A percentile compares a stretch with the other conserved stretches of the same genome.
Evolutionary conservation across 2,329 filamentous ascomycete genomes (phyloP).

Genomic region (Aspergillus pseudoglaucus): DNA sequence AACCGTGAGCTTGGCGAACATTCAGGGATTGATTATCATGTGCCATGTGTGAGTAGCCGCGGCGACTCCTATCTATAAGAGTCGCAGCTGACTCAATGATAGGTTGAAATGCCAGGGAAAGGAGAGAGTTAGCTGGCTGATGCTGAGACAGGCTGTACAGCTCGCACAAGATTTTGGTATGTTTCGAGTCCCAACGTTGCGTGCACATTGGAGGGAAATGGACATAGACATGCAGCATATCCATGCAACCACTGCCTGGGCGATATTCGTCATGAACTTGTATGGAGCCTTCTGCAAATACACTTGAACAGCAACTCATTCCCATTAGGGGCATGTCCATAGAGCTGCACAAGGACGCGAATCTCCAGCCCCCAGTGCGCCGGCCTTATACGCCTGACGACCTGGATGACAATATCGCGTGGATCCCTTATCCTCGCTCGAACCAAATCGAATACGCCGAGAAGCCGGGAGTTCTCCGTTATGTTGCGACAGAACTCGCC

Average conservation of each 20-base stretch:
- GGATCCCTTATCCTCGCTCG: slow-evolving; percentile 28
- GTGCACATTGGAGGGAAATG: slow-evolving; percentile 6
- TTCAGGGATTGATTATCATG: slow-evolving; percentile 32
- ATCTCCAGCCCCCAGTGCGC: slow-evolving; percentile 14
- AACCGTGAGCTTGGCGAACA: slow-evolving; percentile 24
- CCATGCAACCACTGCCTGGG: slow-evolving; percentile 23
- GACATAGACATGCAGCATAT: slow-evolving; percentile 15
- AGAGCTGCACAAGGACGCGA: slow-evolving; percentile 15
- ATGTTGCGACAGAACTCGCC: slow-evolving; percentile 15
- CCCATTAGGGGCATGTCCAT: slow-evolving; percentile 22
- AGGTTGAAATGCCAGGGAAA: slow-evolving; percentile 25
- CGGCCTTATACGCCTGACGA: slow-evolving; percentile 9
- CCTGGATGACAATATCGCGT: slow-evolving; percentile 14
- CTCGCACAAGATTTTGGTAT: slow-evolving; percentile 27
- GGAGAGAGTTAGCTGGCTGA: slow-evolving; percentile 20
- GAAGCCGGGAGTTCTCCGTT: slow-evolving; percentile 22
- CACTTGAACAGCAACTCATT: not conserved
- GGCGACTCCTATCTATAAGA: not conserved
- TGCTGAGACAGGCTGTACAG: slow-evolving; percentile 26
- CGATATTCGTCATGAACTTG: slow-evolving; percentile 25
- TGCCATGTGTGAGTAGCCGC: slow-evolving; percentile 23
- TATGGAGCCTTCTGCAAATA: slow-evolving; percentile 5
- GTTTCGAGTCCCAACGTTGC: slow-evolving; percentile 13
- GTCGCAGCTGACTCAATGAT: not conserved
- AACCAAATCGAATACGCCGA: slow-evolving; percentile 20